phyloP scores from a whole-genome alignment of 2,329 filamentous ascomycete genomes.

The Neopestalotiopsis sp. region DNA sequence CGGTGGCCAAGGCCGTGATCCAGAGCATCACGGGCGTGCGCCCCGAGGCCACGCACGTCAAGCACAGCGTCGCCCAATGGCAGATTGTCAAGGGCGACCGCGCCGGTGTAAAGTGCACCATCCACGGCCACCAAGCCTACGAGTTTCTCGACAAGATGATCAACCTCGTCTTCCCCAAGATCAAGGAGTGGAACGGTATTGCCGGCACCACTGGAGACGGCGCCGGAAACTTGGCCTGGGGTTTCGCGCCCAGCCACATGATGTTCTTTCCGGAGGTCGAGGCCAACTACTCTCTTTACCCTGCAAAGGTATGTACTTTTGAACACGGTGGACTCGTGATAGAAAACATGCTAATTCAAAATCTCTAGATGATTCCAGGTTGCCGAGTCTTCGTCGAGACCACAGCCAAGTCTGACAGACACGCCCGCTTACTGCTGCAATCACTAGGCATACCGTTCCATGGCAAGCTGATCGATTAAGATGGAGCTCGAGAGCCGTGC shows the following conservation, averaged over 20 bases:
- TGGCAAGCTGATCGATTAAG: constrained; percentile 64
- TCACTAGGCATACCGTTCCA: constrained; percentile 81
- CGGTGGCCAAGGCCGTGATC: constrained; percentile 82
- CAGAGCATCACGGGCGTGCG: constrained; percentile 85
- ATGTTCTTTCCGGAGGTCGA: constrained; percentile 92
- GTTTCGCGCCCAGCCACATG: constrained; percentile 76
- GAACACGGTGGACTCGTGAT: neutral
- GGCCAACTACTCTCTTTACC: constrained; percentile 78
- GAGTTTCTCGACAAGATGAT: constrained; percentile 91
- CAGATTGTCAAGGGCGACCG: constrained; percentile 73
- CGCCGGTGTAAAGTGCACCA: constrained; percentile 76
- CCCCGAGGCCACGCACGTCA: constrained; percentile 72
- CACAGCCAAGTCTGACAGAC: constrained; percentile 81
- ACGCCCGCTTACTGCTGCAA: constrained; percentile 77
- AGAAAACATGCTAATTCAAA: neutral
- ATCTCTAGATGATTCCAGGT: constrained; percentile 79
- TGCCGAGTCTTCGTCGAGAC: constrained; percentile 85
- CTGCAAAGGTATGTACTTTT: constrained; percentile 18
- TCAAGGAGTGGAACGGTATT: constrained; percentile 91
- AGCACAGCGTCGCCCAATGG: constrained; percentile 76
- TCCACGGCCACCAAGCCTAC: constrained; percentile 81
- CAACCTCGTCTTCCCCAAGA: constrained; percentile 87
- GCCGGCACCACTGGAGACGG: constrained; percentile 75
- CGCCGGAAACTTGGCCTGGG: constrained; percentile 85
- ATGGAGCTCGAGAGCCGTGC: neutral